Base-by-base conservation (phyloP, 2,329 filamentous ascomycete genomes). In the Juglanconis oblonga region DNA sequence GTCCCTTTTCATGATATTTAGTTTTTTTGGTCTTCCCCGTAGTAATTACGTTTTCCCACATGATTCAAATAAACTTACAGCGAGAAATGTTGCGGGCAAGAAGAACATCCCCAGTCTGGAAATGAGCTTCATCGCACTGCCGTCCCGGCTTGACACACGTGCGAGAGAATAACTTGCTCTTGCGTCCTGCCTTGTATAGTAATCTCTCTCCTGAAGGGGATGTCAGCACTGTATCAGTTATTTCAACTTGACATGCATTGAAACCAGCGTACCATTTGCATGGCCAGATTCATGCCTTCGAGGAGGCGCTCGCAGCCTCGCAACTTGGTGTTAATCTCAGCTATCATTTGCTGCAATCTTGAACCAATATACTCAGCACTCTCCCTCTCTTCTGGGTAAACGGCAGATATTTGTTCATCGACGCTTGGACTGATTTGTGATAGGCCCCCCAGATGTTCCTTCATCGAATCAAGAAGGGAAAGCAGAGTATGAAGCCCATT, bases 51-150 rank as follows among this genome's bases (percentile, higher is more conserved):
- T n/a, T n/a, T n/a, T n/a, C n/a, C n/a, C n/a, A n/a, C n/a, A n/a
- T n/a, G n/a, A n/a, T 10, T n/a, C 33, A 4, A 36, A 10, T 24
- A 4, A 1, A 57, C 66, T 62, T 51, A 68, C 67, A 3, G 66
- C 66, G 3, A 69, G 57, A 51, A 67, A 68, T 1, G 66, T 68
- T 2, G 62, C 66, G 1, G 67, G 64, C 3, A 69, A 60, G 33
- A 69, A 67, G 2, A 67, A 59, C 67, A 65, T 67, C 2, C 67
- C 67, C 24, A 64, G 33, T 5, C 35, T 14, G 1, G 62, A 59
- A 4, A 62, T 64, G 8, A 52, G 42, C 33, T 44, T 62, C 66
- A 67, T 67, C 8, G 65, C 57, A 35, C 50, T 64, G 31, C 66
- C 62, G 29, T 68, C 67, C 29, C 49, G 61, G 45, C 62, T 65